These are phyloP conservation scores for Acanthamoeba lenticulata DNA, from an alignment of 208 protist species.

Conservation along the genomic window DNA sequence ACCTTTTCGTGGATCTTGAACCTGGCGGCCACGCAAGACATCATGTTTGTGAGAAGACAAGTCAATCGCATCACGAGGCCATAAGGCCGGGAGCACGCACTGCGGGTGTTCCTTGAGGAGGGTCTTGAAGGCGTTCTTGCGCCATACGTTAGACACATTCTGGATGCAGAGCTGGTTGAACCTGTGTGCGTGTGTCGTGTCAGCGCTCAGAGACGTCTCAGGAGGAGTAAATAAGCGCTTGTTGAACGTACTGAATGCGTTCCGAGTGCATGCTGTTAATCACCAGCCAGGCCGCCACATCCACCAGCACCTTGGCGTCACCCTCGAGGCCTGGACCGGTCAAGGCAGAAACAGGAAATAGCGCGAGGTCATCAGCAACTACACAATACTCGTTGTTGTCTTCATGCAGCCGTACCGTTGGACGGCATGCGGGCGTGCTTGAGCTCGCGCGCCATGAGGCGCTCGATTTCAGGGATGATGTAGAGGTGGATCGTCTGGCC, in stretches of 20 bases:
- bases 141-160: constrained; percentile 92
- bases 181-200: no score
- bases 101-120: constrained; percentile 84
- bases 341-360: no score
- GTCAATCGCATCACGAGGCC: not conserved
- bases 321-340: no score
- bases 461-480: constrained; percentile 93
- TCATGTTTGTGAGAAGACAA: not conserved
- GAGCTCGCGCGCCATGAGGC: constrained; percentile 86
- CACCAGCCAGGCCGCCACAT: constrained; percentile 92
- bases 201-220: no score
- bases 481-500: constrained; percentile 93
- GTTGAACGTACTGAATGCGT: constrained; percentile 70
- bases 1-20: not conserved
- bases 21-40: not conserved
- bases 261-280: constrained; percentile 92
- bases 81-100: no score
- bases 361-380: no score
- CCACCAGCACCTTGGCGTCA: constrained; percentile 81
- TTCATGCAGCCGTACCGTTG: no score
- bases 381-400: no score
- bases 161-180: constrained; percentile 92
- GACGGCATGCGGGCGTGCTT: constrained; percentile 62
- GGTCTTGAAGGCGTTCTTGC: constrained; percentile 89
- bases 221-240: no score